Base-by-base conservation (phyloP, 768 basidiomycete species). In the Plicaturopsis crispa region DNA sequence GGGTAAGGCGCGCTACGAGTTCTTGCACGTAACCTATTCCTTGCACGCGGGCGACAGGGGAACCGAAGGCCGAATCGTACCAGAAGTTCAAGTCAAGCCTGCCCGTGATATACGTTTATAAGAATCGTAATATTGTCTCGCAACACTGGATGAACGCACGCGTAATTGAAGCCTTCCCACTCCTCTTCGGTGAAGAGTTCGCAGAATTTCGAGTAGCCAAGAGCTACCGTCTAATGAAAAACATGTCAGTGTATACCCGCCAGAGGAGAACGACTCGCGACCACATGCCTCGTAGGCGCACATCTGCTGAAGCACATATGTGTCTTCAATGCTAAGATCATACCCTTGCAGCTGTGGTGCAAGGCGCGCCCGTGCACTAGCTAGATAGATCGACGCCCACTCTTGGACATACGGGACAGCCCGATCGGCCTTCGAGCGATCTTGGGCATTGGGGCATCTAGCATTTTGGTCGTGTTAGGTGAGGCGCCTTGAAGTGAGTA, bases 111-210 rank as follows among this genome's bases (percentile, higher is more conserved):
- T n/a, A 38, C 22, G 8, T n/a, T 4, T 16, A 26, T 41, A 18
- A 26, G 39, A 2, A 28, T n/a, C n/a, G n/a, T n/a, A 30, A 35
- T 3, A 31, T 20, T 28, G 22, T 10, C 10, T n/a, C 2, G 6
- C 41, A 43, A 35, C 28, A 19, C 19, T 11, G 31, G 20, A 16
- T 11, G 30, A 18, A 63, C 82, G 40, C 47, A 87, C 76, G 83
- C 70, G 45, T 96, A 94, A 55, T 88, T 75, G 55, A 91, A 94
- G 0, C 89, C 89, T 53, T 86, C 81, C 92, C 91, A 97, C 59
- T 96, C 92, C 31, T 87, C 79, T 49, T 83, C 72, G 0, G 88
- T 90, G 59, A 97, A 97, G 3, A 96, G 65, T 39, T 80, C 78
- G 46, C 91, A 97, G 62, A 93, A 97, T 46, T 80, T 82, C 12